These are phyloP conservation scores for Rhynchospora breviuscula DNA, from an alignment of 176 grass and related monocot genomes.

Conservation along the genomic window DNA sequence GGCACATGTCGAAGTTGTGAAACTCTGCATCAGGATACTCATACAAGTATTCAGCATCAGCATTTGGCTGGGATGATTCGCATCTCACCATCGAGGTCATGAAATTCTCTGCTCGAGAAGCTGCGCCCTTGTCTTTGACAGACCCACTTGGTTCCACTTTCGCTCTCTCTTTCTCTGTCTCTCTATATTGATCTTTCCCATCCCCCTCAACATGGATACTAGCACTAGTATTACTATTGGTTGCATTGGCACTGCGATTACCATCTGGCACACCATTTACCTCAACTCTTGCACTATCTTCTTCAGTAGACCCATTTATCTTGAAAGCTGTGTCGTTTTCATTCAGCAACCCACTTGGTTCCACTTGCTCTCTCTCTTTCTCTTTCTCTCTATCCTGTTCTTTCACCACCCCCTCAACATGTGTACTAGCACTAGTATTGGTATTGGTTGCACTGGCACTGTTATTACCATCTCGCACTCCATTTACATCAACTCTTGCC, in stretches of 20 bases:
- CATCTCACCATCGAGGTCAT: neutral
- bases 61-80: neutral
- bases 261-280: no score
- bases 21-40: neutral
- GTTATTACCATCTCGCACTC: neutral
- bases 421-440: neutral
- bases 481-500: neutral
- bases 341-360: no score
- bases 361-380: neutral
- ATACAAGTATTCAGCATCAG: neutral
- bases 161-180: neutral
- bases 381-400: constrained; percentile 18
- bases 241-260: no score
- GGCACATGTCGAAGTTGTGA: neutral
- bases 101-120: neutral
- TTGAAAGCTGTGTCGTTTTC: no score
- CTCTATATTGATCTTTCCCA: no score
- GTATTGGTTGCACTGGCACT: neutral
- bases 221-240: no score
- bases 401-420: constrained; percentile 29
- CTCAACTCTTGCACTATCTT: no score
- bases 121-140: neutral
- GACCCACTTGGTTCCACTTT: neutral
- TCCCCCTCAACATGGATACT: no score
- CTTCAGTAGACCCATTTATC: no score